A percentile compares a stretch with the other conserved stretches of the same genome.
These are phyloP conservation scores for Emmonsiellopsis sp. DNA, from an alignment of 2,329 filamentous ascomycete genomes.

Conservation along the genomic window DNA sequence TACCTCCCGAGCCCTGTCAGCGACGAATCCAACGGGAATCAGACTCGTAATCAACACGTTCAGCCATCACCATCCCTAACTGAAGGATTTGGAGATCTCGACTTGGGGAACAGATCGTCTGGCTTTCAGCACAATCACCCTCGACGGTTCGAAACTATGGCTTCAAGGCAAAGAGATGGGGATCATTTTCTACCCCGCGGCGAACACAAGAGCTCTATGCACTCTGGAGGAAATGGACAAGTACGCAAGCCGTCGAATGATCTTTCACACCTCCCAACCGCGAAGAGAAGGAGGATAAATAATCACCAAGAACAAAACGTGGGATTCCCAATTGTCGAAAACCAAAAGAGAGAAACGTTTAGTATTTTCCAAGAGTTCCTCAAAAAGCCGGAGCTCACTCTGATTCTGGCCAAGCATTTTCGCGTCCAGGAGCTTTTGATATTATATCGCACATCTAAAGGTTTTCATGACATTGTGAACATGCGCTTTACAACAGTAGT, in stretches of 20 bases:
- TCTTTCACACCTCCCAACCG: no score
- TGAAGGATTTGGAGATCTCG: neutral
- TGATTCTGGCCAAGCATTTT: slow-evolving; percentile 48
- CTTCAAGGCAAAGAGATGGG: no score
- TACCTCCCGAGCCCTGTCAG: neutral
- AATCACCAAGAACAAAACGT: no score
- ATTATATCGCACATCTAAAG: slow-evolving; percentile 55
- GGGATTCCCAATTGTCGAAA: neutral
- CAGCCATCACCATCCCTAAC: neutral
- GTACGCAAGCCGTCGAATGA: no score
- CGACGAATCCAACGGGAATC: neutral
- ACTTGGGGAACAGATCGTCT: neutral
- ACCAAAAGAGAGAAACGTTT: slow-evolving; percentile 1
- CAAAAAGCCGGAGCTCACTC: slow-evolving; percentile 39
- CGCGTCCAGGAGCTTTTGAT: slow-evolving; percentile 48
- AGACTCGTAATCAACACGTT: neutral
- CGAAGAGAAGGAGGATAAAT: no score
- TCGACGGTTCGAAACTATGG: no score
- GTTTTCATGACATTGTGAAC: slow-evolving; percentile 54
- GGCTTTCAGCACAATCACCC: neutral
- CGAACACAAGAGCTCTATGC: no score
- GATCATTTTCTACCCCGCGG: no score
- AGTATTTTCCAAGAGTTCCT: slow-evolving; percentile 10
- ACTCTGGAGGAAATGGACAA: no score
- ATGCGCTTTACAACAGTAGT: slow-evolving; percentile 51